A percentile compares a stretch with the other conserved stretches of the same genome.
These are phyloP conservation scores for Neurospora sp. DNA, from an alignment of 495 filamentous ascomycete species.

Conservation along the genomic window DNA sequence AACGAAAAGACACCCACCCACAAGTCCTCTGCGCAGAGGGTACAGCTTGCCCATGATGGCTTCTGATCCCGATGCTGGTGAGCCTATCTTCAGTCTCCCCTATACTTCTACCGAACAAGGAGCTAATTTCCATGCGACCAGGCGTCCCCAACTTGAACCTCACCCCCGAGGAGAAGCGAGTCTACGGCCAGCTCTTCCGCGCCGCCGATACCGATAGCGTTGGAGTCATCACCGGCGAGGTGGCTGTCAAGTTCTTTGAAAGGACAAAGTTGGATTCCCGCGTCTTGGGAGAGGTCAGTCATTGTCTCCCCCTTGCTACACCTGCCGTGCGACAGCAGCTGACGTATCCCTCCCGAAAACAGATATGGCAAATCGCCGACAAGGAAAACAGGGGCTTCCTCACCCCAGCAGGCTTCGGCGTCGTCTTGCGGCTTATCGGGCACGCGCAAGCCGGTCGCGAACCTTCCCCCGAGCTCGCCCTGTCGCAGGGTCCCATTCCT, in stretches of 20 bases:
- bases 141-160: slow-evolving; percentile 70
- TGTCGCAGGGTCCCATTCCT: slow-evolving; percentile 74
- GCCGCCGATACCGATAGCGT: slow-evolving; percentile 80
- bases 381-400: slow-evolving; percentile 90
- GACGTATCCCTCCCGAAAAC: slow-evolving; percentile 1
- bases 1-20: neutral
- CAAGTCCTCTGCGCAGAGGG: slow-evolving; percentile 2
- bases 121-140: neutral
- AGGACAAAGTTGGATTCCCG: slow-evolving; percentile 80
- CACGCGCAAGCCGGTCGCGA: slow-evolving; percentile 82
- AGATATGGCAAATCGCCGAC: slow-evolving; percentile 99
- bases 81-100: neutral
- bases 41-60: slow-evolving; percentile 18
- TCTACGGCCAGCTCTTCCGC: slow-evolving; percentile 83
- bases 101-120: neutral
- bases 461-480: slow-evolving; percentile 62
- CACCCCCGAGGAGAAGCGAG: slow-evolving; percentile 82
- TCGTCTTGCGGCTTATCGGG: slow-evolving; percentile 87
- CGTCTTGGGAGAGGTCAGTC: slow-evolving; percentile 71
- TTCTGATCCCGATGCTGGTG: slow-evolving; percentile 22
- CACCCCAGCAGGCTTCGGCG: slow-evolving; percentile 80
- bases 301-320: slow-evolving; percentile 6
- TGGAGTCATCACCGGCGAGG: slow-evolving; percentile 90
- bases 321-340: neutral
- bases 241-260: slow-evolving; percentile 96